Evolutionary conservation across 768 basidiomycete species (phyloP), one percentile per base, ranked within the genome.

Genomic region (Plicaturopsis crispa): DNA sequence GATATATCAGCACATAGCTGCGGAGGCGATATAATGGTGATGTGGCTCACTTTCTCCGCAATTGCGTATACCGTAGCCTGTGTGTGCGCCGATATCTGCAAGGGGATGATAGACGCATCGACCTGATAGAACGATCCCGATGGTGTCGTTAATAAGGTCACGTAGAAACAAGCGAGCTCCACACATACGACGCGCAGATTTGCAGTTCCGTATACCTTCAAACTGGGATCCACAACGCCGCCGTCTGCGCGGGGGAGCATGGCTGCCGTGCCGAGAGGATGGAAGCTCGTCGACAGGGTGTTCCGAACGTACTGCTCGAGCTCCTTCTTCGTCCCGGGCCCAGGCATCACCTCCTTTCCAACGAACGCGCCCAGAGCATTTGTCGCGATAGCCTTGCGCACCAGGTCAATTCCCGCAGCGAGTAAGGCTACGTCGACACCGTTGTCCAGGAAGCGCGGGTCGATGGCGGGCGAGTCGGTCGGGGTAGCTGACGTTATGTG

Each of bases 401-500:
- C 26, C 33, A 45, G 14, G 8, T 8, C 26, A 28, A 28, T 8
- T 33, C 44, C 7, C 34, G 54, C 38, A 28, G 57, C 31, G 19
- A 54, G 31, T 13, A 56, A 20, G 7, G 46, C 40, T 5, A 57
- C 17, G 39, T 59, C 56, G 5, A 44, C 32, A 17, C 40, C 34
- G 33, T 56, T 49, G 12, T 44, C 44, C 35, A 67, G 60, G 52
- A 67, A 69, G 36, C 61, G 54, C 4, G 68, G 68, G 47, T 76
- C 64, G 48, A 77, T 72, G 5, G 48, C 41, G 1, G 74, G 73
- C 14, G 58, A 35, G 12, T 53, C 50, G 41, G 67, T 65, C 4
- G 68, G 57, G 47, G 64, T 54, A 12, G 61, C 54, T 5, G 69
- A 66, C 30, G 52, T 61, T 44, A 72, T 61, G 33, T 66, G 60